Evolutionary conservation across 23 red algal species (phyloP).

Genomic region (Agarophyton chilense): DNA sequence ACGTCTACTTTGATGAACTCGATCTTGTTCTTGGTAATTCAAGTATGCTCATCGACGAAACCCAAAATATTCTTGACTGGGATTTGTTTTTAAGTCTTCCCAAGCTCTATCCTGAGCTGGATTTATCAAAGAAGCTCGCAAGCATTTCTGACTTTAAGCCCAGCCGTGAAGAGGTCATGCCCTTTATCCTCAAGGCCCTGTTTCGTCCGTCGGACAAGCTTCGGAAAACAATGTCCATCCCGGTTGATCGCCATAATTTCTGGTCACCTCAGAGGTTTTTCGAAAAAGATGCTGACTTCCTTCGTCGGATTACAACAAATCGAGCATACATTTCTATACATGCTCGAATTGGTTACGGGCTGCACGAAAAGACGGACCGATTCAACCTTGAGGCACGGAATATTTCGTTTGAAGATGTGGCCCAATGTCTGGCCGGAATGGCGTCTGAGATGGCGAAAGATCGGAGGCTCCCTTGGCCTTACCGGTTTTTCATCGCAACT

Average conservation of each 20-base stretch:
- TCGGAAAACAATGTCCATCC: background rate
- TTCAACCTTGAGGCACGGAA: constrained; percentile 1
- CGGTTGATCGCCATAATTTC: background rate
- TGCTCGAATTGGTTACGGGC: constrained; percentile 34
- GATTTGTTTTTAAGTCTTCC: constrained; percentile 16
- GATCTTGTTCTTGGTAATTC: background rate
- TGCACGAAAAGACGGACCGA: background rate
- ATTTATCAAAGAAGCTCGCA: background rate
- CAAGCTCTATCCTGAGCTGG: constrained; percentile 7
- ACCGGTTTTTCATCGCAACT: constrained; percentile 23
- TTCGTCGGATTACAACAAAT: background rate
- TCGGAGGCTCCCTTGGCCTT: background rate
- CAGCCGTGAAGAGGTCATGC: background rate
- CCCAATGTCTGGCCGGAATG: background rate
- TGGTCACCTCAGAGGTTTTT: background rate
- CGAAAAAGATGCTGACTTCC: background rate
- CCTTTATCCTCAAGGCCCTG: constrained; percentile 27
- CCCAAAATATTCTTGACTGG: constrained; percentile 23
- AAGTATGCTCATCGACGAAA: background rate
- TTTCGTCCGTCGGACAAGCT: background rate
- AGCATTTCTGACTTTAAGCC: background rate
- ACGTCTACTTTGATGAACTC: background rate
- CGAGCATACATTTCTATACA: constrained; percentile 24
- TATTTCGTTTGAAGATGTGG: background rate
- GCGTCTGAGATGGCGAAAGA: background rate